Base-by-base conservation (phyloP, 176 grass and related monocot species). In the Aegilops tauschii region DNA sequence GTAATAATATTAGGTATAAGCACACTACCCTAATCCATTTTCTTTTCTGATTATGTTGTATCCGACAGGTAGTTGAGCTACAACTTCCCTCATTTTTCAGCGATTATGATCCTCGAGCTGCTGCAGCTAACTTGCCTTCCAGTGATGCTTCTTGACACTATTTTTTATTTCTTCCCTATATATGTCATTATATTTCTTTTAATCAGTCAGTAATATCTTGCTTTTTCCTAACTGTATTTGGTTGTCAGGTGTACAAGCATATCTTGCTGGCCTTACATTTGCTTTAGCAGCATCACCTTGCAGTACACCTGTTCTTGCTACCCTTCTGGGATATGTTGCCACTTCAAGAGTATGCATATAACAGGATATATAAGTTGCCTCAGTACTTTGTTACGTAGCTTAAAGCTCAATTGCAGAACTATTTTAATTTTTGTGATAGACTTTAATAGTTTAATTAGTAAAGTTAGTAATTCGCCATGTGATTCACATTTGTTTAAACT, bases 231-330 rank as follows among this genome's bases (percentile, higher is more conserved):
- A 78, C 86, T 80, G 10, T 67, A 28, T 81, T 65, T 86, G 66
- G 65, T 79, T 87, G n/a, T 65, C 66, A 98, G 96, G 93, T 78
- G 93, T 95, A 67, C 96, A 95, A 95, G 93, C 93, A 92, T 98
- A 98, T 91, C 84, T 98, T 78, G 93, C 90, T 88, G 93, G 96
- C 44, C 96, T 98, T 87, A 92, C 96, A 85, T 98, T 98, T 94
- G 96, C 96, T 37, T 87, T 98, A 39, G 96, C 96, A 29, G 93
- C 93, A 84, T 98, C 96, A 67, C 96, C 96, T 86, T 98, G 96
- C 87, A 98, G 93, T 89, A 98, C 93, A 67, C 96, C 96, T 68
- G 96, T 98, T 63, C 96, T 98, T 69, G 96, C 96, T 50, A 95
- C 96, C 77, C 88, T 98, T 92, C 88, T 98, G 30, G 96, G 93